These are phyloP conservation scores for Eleusine indica DNA, from an alignment of 176 grass and related monocot species.

Conservation along the genomic window DNA sequence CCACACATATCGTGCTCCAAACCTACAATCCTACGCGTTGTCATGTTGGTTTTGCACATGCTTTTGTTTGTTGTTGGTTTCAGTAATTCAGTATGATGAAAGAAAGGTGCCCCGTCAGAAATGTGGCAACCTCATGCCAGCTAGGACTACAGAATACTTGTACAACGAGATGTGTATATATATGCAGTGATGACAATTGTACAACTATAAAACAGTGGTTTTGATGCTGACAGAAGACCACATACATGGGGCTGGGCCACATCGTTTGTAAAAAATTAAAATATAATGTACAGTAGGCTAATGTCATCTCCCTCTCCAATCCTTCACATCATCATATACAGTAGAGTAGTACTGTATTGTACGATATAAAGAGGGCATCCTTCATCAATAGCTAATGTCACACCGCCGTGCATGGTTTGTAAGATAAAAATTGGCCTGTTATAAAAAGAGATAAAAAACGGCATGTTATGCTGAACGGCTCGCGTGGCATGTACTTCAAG, in stretches of 20 bases:
- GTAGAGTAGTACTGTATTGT: neutral
- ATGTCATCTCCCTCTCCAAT: neutral
- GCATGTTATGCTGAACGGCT: neutral
- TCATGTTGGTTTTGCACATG: neutral
- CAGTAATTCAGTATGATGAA: neutral
- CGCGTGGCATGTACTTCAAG: neutral
- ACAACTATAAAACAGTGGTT: neutral
- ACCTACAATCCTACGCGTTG: neutral
- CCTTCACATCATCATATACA: neutral
- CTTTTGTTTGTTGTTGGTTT: neutral
- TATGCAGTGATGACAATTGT: neutral
- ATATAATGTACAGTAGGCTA: too few species aligned
- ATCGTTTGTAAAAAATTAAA: too few species aligned
- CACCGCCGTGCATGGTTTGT: neutral
- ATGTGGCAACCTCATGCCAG: neutral
- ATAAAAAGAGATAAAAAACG: neutral
- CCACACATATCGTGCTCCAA: too few species aligned
- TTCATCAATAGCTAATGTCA: neutral
- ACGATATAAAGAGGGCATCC: too few species aligned
- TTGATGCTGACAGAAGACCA: neutral
- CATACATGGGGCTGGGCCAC: neutral
- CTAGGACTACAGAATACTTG: neutral
- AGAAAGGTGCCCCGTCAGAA: neutral
- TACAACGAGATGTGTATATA: neutral
- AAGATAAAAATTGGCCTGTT: neutral